Evolutionary conservation across 1,139 yeast genomes (phyloP).

Genomic region (Pichia sp.): DNA sequence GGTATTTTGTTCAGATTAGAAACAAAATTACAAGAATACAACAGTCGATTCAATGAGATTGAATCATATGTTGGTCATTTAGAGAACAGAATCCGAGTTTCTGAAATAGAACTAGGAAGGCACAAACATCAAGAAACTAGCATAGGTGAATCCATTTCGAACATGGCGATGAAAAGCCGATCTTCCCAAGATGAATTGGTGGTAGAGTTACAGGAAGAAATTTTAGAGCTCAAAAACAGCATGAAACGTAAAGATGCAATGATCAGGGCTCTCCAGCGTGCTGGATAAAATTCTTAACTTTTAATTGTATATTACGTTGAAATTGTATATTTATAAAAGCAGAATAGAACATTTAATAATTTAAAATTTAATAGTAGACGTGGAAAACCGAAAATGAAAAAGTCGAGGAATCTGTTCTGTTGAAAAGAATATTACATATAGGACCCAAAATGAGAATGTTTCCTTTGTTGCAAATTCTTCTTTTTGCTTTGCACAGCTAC

Average conservation of each 20-base stretch:
- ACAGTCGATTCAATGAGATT: constrained; percentile 40
- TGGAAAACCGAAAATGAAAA: neutral
- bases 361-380: neutral
- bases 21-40: constrained; percentile 1
- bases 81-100: constrained; percentile 48
- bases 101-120: constrained; percentile 23
- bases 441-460: neutral
- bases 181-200: constrained; percentile 25
- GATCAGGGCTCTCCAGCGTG: constrained; percentile 61
- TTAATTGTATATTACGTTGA: neutral
- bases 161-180: neutral
- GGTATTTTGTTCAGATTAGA: neutral
- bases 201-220: constrained; percentile 65
- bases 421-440: neutral
- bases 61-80: constrained; percentile 57
- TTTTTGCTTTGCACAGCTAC: neutral
- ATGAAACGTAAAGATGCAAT: constrained; percentile 69
- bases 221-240: constrained; percentile 54
- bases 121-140: neutral
- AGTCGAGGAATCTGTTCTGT: neutral
- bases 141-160: constrained; percentile 1
- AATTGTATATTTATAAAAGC: neutral
- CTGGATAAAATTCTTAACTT: constrained; percentile 3
- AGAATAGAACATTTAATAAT: neutral
- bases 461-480: neutral